These are phyloP conservation scores for Colletotrichum noveboracense DNA, from an alignment of 2,329 filamentous ascomycete species.

Conservation along the genomic window DNA sequence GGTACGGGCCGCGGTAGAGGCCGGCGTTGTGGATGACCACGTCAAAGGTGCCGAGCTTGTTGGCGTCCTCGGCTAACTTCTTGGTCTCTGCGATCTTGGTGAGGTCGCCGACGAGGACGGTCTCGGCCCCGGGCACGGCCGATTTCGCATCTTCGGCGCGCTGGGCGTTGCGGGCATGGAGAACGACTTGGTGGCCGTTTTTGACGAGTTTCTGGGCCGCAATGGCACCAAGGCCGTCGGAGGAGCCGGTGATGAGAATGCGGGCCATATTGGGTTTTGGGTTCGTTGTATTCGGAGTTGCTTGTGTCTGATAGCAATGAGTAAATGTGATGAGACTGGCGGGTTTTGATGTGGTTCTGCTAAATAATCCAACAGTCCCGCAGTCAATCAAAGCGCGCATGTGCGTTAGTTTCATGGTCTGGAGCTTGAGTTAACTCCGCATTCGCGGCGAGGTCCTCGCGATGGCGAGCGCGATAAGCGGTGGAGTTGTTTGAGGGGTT, in stretches of 20 bases:
- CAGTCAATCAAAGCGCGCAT: background rate
- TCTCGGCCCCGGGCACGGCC: conserved; percentile 54
- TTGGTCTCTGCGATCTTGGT: conserved; percentile 55
- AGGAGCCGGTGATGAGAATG: conserved; percentile 57
- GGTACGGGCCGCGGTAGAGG: conserved; percentile 42
- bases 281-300: background rate
- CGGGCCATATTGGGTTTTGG: background rate
- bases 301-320: background rate
- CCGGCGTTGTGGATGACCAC: conserved; percentile 64
- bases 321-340: background rate
- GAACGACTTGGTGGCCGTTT: conserved; percentile 58
- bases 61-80: conserved; percentile 54
- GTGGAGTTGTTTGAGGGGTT: background rate
- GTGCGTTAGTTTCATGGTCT: background rate
- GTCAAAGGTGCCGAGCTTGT: conserved; percentile 56
- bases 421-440: background rate
- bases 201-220: conserved; percentile 54
- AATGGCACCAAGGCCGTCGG: conserved; percentile 59
- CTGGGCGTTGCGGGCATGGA: conserved; percentile 61
- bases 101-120: conserved; percentile 58
- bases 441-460: background rate
- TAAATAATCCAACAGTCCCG: background rate
- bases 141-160: conserved; percentile 53
- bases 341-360: background rate
- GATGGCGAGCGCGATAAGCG: background rate